These are phyloP conservation scores for Penicillium parvum DNA, from an alignment of 495 filamentous ascomycete genomes.

Conservation along the genomic window DNA sequence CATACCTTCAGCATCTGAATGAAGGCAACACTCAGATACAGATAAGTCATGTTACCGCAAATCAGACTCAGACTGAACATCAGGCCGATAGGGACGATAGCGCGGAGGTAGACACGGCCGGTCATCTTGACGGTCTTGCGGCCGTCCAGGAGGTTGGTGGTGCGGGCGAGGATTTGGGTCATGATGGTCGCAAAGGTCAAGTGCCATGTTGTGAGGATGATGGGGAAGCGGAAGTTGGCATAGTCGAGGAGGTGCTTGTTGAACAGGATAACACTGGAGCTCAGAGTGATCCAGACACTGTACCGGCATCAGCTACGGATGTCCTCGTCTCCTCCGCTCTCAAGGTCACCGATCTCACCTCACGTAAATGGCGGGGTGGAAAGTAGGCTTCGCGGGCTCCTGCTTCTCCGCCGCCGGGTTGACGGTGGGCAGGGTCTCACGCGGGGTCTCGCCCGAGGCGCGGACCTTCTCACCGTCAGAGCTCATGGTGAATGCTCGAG, in stretches of 20 bases:
- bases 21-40: slow-evolving; percentile 89
- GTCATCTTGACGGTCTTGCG: slow-evolving; percentile 93
- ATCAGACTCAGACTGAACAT: slow-evolving; percentile 95
- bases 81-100: slow-evolving; percentile 87
- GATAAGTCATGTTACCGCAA: slow-evolving; percentile 87
- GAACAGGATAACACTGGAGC: slow-evolving; percentile 93
- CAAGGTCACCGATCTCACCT: slow-evolving; percentile 52
- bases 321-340: not conserved
- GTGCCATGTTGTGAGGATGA: slow-evolving; percentile 93
- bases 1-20: slow-evolving; percentile 96
- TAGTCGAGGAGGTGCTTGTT: slow-evolving; percentile 96
- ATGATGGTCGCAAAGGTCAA: slow-evolving; percentile 82
- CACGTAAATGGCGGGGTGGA: slow-evolving; percentile 89
- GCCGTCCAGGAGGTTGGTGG: slow-evolving; percentile 80
- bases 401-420: slow-evolving; percentile 68
- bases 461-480: slow-evolving; percentile 74
- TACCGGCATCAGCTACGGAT: slow-evolving; percentile 18
- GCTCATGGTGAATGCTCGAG: slow-evolving; percentile 50
- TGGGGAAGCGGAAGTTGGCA: slow-evolving; percentile 61
- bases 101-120: slow-evolving; percentile 80
- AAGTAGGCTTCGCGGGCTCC: slow-evolving; percentile 53
- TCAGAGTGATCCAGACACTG: slow-evolving; percentile 87
- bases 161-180: slow-evolving; percentile 84
- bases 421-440: slow-evolving; percentile 69
- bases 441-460: slow-evolving; percentile 66